A percentile compares a stretch with the other conserved stretches of the same genome.
These are phyloP conservation scores for Eucalyptus curtisii DNA, from an alignment of 345 rosid species.

Conservation along the genomic window DNA sequence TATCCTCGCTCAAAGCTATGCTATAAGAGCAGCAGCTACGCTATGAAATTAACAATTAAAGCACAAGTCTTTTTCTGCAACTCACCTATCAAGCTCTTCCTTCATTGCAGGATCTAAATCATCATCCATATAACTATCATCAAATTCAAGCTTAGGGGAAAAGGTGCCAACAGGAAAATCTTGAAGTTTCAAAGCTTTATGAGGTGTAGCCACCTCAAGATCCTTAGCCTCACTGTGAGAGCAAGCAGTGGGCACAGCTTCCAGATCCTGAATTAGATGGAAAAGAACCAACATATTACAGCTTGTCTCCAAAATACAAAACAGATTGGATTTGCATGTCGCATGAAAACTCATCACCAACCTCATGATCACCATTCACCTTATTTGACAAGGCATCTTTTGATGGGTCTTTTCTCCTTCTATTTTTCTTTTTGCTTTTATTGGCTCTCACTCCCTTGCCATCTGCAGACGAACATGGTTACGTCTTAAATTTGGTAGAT, in stretches of 20 bases:
- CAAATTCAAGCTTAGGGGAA: slow-evolving; percentile 33
- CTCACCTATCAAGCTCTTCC: slow-evolving; percentile 75
- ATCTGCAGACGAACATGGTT: slow-evolving; percentile 35
- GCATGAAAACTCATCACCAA: neutral
- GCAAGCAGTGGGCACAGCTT: slow-evolving; percentile 16
- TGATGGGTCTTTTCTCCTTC: slow-evolving; percentile 47
- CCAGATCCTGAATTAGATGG: slow-evolving; percentile 26
- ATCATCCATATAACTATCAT: slow-evolving; percentile 62
- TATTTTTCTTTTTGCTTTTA: slow-evolving; percentile 59
- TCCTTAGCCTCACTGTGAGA: slow-evolving; percentile 16
- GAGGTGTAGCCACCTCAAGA: slow-evolving; percentile 14
- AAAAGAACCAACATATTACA: neutral
- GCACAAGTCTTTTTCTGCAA: neutral
- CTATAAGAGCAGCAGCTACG: neutral
- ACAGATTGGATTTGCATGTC: neutral
- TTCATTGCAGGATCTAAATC: slow-evolving; percentile 77
- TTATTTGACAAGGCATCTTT: slow-evolving; percentile 21
- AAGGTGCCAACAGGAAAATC: slow-evolving; percentile 20
- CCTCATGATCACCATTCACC: slow-evolving; percentile 34
- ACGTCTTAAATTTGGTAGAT: neutral
- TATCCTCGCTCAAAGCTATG: neutral
- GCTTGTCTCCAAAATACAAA: neutral
- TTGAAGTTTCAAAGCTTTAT: slow-evolving; percentile 24
- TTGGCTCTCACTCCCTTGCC: slow-evolving; percentile 39
- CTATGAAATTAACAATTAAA: neutral